phyloP scores from a whole-genome alignment of 805 yeast species.

The Maudiozyma serrabonitensis region DNA sequence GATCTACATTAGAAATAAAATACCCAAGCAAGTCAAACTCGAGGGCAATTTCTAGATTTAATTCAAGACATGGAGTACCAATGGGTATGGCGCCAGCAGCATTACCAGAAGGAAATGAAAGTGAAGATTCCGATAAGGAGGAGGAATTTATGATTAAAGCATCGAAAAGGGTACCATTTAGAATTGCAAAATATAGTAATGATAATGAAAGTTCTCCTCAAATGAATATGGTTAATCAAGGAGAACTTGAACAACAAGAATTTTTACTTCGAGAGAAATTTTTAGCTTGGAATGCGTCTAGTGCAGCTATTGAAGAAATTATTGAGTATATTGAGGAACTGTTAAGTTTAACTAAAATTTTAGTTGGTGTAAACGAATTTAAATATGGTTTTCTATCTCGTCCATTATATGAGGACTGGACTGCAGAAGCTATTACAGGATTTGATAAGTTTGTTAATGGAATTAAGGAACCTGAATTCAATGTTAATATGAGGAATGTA shows the following conservation, averaged over 20 bases:
- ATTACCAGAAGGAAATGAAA: conserved; percentile 5
- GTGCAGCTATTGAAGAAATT: conserved; percentile 40
- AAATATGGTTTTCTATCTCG: conserved; percentile 44
- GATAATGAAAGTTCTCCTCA: background rate
- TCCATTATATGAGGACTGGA: conserved; percentile 36
- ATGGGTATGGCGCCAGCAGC: background rate
- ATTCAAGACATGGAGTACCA: background rate
- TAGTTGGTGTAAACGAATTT: conserved; percentile 42
- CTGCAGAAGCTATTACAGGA: conserved; percentile 33
- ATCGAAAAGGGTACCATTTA: background rate
- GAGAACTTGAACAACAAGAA: conserved; percentile 7
- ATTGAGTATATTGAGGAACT: conserved; percentile 42
- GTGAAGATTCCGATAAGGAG: conserved; percentile 17
- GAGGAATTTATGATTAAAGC: background rate
- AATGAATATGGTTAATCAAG: background rate
- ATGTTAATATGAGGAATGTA: background rate
- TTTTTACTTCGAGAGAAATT: conserved; percentile 31
- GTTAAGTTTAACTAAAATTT: conserved; percentile 31
- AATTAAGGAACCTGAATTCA: background rate
- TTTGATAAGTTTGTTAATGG: conserved; percentile 24
- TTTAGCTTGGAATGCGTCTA: conserved; percentile 44
- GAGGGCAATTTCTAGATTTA: background rate
- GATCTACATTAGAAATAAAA: conserved; percentile 28
- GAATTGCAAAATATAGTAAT: background rate
- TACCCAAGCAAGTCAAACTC: conserved; percentile 7